Evolutionary conservation across 176 grass and related monocot genomes (phyloP), one percentile per base, ranked within the genome.

Genomic region (Phoenix roebelenii): DNA sequence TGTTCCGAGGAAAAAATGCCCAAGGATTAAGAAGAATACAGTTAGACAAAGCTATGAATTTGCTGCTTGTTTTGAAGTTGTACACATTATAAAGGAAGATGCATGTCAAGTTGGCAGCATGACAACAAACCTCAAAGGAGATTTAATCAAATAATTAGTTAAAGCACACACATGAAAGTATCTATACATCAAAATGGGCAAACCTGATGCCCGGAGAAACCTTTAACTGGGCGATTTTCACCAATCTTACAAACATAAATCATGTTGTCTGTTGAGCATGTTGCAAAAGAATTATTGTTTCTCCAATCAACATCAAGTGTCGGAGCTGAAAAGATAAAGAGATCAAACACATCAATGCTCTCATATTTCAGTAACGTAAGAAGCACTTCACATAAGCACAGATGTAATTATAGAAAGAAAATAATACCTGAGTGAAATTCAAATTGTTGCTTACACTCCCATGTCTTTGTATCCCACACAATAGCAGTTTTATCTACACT

Each of bases 401-500:
- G 35, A 44, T 44, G 35, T 12, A 23, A 54, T 25, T 57, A 17
- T 26, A 64, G 22, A 51, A 81, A 54, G 17, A 39, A 54, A n/a
- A 53, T 23, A 19, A 19, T 84, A 95, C 90, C 90, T 80, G 93
- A 91, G 75, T 97, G 93, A 69, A 88, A 97, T 80, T 88, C 87
- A 72, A 91, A 97, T 65, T 97, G 93, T 50, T 97, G 93, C 64
- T 87, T 91, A 64, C 87, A 91, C 18, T 97, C 93, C 93, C 93
- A 97, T 35, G 87, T 85, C 73, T 90, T 97, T 53, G 93, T 97
- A 70, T 97, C 93, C 93, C 93, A 97, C 50, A 91, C 93, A 72
- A 97, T 91, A 79, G 93, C 93, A 80, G 87, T 97, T 83, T 88
- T 97, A 57, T 97, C 93, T 67, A 97, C 87, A 4, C 93, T 97